Evolutionary conservation across 441 rosid genomes (phyloP), one percentile per base, ranked within the genome.

Genomic region (Cnidoscolus chayamansa): DNA sequence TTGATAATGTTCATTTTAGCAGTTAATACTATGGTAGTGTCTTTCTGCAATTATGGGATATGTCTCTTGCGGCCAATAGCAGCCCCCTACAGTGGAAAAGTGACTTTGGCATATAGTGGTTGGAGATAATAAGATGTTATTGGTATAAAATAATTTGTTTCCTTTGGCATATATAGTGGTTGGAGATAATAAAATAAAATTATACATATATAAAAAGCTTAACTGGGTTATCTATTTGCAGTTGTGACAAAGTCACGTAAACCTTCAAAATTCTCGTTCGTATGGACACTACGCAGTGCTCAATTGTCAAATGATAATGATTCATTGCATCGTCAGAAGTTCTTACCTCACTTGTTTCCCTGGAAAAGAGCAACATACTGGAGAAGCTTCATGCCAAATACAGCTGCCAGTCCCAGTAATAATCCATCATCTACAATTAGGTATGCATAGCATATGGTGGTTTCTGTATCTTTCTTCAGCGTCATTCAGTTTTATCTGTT

Each of bases 351-450:
- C 63, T 85, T 88, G 82, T 85, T 92, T 81, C 98, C 98, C 35
- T 93, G 94, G 96, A 95, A 95, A 85, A 89, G 98, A 86, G 82
- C 84, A 76, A 77, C 89, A 60, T 86, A 79, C 67, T 74, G 92
- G 95, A 88, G 87, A 79, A 84, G 81, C 72, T 82, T 81, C 68
- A 72, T 81, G 68, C 82, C 80, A 73, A 80, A 75, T 79, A 78
- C 88, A 53, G 79, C 76, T 74, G 73, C 87, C 57, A 72, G 66
- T 76, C 74, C 74, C 62, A 75, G 77, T 68, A 77, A 68, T 72
- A 79, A 83, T 62, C 85, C 94, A 68, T 81, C 81, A 63, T 78
- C 89, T 75, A 76, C 86, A 72, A 87, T 87, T 57, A 84, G 99
- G 98, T 95, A 83, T 54, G 5, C 13, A 40, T 55, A 60, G 72